Evolutionary conservation across 345 rosid genomes (phyloP).

Genomic region (Brassica incana): DNA sequence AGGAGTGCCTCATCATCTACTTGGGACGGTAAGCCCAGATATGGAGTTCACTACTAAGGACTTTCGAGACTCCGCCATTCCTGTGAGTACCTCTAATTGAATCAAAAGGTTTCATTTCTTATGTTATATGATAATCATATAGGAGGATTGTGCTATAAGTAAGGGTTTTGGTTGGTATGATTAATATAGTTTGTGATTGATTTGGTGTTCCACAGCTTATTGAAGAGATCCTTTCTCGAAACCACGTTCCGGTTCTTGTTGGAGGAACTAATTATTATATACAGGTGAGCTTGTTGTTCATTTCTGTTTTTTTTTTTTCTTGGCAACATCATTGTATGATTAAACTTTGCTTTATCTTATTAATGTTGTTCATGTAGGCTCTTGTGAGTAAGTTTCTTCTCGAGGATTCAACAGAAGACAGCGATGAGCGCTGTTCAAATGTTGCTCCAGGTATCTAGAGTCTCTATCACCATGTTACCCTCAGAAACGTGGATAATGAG

Average conservation of each 20-base stretch:
- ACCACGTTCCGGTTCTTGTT: slow-evolving; percentile 74
- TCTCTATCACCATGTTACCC: background rate
- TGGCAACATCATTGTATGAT: background rate
- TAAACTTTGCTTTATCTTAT: background rate
- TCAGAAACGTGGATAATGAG: background rate
- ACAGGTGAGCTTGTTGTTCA: slow-evolving; percentile 53
- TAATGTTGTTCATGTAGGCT: slow-evolving; percentile 50
- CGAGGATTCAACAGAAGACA: slow-evolving; percentile 56
- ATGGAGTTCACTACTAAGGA: slow-evolving; percentile 76
- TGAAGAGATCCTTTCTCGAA: slow-evolving; percentile 64
- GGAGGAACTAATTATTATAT: slow-evolving; percentile 95
- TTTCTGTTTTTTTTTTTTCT: background rate
- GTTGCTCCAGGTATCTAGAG: slow-evolving; percentile 47
- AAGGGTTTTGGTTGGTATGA: slow-evolving; percentile 12
- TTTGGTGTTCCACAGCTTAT: slow-evolving; percentile 59
- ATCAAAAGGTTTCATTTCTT: background rate
- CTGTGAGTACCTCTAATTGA: slow-evolving; percentile 50
- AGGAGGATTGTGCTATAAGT: background rate
- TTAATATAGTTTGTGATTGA: background rate
- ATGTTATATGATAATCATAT: background rate
- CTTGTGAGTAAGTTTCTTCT: slow-evolving; percentile 80
- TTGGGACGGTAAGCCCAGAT: slow-evolving; percentile 67
- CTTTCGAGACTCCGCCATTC: slow-evolving; percentile 65
- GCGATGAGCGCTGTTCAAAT: slow-evolving; percentile 36
- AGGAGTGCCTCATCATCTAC: slow-evolving; percentile 89